Base-by-base conservation (phyloP, 2,329 filamentous ascomycete species). In the Aspergillus candidus region DNA sequence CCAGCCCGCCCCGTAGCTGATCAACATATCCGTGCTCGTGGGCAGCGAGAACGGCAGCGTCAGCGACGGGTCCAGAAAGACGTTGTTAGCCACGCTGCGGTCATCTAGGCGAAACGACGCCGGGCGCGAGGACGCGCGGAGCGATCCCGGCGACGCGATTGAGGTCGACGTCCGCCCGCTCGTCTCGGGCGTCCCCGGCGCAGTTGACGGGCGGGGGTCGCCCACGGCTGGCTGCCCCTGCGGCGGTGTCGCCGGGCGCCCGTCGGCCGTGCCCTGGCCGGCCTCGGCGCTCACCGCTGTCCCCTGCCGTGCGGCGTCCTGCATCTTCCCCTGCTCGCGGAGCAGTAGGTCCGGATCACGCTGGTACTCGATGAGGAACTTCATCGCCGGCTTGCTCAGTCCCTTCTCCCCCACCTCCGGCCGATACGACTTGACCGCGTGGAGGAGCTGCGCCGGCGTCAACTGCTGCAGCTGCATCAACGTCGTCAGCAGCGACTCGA, bases 31-130 rank as follows among this genome's bases (percentile, higher is more conserved):
- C 18, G 90, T 97, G 45, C 88, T 93, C 1, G 91, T 95, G 1
- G 93, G 93, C 22, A 98, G 74, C n/a, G 86, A 85, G 63, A 98
- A 98, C 0, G 93, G 93, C 18, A 98, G 77, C 78, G 96, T 94
- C 47, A 95, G 74, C 2, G 90, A 86, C 3, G 91, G 88, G 59
- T 97, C 90, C 41, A 97, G 70, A 35, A 96, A 80, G 31, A 96
- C 52, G 30, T 50, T 56, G 40, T 59, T 61, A 13, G 50, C 50
- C 15, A 56, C 52, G 18, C 55, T 57, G 14, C 60, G 60, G 34
- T 60, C 60, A 11, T 63, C 58, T 27, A 49, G 46, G 37, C 49
- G 48, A 14, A 45, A 41, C 12, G 48, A 32, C 11, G 55, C 43
- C n/a, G 50, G 54, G 31, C 54, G 52, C n/a, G 60, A 57, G 27